These are phyloP conservation scores for Euphrasia confusa DNA, from an alignment of 257 asterid genomes.

Conservation along the genomic window DNA sequence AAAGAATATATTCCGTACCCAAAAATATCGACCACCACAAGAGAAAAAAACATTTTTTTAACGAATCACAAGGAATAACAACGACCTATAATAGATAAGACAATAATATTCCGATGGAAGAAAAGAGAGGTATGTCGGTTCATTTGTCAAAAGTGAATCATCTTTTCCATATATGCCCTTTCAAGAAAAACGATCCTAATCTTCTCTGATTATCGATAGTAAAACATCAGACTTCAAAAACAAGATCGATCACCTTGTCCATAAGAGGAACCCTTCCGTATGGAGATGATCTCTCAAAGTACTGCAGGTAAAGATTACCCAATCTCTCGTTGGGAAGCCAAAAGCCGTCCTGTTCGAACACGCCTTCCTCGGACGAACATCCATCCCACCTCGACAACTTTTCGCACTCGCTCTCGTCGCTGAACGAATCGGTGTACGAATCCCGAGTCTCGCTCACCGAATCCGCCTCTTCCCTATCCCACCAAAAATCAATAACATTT, in stretches of 20 bases:
- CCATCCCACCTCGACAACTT: conserved; percentile 67
- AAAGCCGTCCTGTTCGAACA: conserved; percentile 41
- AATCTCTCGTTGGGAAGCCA: conserved; percentile 44
- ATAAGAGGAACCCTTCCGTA: conserved; percentile 64
- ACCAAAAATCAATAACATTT: neutral
- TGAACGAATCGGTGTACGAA: conserved; percentile 61
- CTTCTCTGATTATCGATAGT: conserved; percentile 17
- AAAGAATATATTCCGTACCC: conserved; percentile 29
- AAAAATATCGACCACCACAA: conserved; percentile 20
- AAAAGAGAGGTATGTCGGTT: conserved; percentile 16
- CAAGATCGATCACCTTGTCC: conserved; percentile 44
- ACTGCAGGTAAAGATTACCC: conserved; percentile 62
- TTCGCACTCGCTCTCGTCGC: conserved; percentile 71
- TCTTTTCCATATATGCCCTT: conserved; percentile 25
- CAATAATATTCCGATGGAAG: conserved; percentile 18
- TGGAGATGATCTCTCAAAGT: conserved; percentile 63
- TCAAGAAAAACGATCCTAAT: conserved; percentile 21
- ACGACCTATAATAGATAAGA: conserved; percentile 20
- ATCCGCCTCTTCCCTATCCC: conserved; percentile 49
- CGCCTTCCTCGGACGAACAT: conserved; percentile 58
- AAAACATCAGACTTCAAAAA: neutral
- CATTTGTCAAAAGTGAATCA: conserved; percentile 25
- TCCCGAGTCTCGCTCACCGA: conserved; percentile 58
- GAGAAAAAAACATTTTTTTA: neutral
- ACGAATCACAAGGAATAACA: conserved; percentile 30